A percentile compares a stretch with the other conserved stretches of the same genome.
Conservation (phyloP, 768 basidiomycete species). For the Mycena indigotica region DNA sequence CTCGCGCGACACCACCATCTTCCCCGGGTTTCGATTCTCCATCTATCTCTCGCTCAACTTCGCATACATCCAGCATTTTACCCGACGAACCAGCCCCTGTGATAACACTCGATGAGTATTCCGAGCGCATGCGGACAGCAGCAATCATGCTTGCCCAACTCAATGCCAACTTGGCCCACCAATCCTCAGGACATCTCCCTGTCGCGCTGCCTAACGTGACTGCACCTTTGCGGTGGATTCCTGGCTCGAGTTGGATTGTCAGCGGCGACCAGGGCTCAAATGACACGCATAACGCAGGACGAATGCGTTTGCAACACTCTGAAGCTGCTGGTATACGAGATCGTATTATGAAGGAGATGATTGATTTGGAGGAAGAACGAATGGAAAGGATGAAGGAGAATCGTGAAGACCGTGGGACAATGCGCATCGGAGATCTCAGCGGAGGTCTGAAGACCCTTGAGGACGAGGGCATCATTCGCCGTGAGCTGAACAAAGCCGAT, state of each 20-base stretch:
- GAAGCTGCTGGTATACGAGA: slow-evolving; percentile 92
- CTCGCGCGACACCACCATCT: slow-evolving; percentile 52
- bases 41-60: slow-evolving; percentile 20
- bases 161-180: slow-evolving; percentile 69
- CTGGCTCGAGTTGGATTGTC: slow-evolving; percentile 57
- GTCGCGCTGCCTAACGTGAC: slow-evolving; percentile 20
- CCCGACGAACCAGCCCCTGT: slow-evolving; percentile 28
- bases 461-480: slow-evolving; percentile 91
- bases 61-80: slow-evolving; percentile 5
- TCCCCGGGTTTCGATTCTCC: slow-evolving; percentile 18
- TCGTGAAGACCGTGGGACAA: slow-evolving; percentile 66
- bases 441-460: slow-evolving; percentile 69
- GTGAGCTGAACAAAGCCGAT: slow-evolving; percentile 92
- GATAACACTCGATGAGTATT: slow-evolving; percentile 94
- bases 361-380: slow-evolving; percentile 92
- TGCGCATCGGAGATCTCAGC: slow-evolving; percentile 55
- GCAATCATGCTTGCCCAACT: slow-evolving; percentile 98
- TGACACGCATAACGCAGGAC: slow-evolving; percentile 30
- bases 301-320: slow-evolving; percentile 74
- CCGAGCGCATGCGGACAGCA: slow-evolving; percentile 96
- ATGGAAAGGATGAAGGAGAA: slow-evolving; percentile 88
- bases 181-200: slow-evolving; percentile 9
- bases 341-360: slow-evolving; percentile 98
- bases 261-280: slow-evolving; percentile 25
- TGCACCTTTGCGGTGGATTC: slow-evolving; percentile 49